phyloP scores from a whole-genome alignment of 2,329 filamentous ascomycete genomes.

The Periconia macrospinosa region DNA sequence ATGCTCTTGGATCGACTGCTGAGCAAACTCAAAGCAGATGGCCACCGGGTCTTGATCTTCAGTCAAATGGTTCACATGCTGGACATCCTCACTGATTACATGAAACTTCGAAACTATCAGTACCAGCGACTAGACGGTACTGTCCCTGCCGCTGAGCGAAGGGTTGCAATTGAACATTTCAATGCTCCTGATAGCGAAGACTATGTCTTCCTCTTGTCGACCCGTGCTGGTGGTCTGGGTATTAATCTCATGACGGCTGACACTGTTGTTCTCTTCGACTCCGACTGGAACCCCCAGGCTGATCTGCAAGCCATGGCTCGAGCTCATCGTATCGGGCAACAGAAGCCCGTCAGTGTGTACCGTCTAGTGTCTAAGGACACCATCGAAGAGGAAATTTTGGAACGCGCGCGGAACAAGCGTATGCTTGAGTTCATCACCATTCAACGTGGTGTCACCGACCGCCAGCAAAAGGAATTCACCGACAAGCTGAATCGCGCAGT shows the following conservation, averaged over 20 bases:
- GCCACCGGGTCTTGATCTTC: constrained; percentile 95
- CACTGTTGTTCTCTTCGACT: constrained; percentile 96
- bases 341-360: constrained; percentile 93
- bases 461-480: constrained; percentile 76
- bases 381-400: constrained; percentile 95
- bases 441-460: constrained; percentile 93
- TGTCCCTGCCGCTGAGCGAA: constrained; percentile 82
- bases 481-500: constrained; percentile 68
- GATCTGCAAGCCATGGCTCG: constrained; percentile 98
- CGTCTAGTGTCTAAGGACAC: constrained; percentile 97
- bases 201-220: constrained; percentile 95
- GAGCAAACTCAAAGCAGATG: constrained; percentile 88
- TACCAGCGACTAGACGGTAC: constrained; percentile 96
- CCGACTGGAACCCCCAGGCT: constrained; percentile 98
- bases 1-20: constrained; percentile 97
- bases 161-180: constrained; percentile 96
- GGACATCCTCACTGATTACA: constrained; percentile 92
- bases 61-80: constrained; percentile 99
- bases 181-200: constrained; percentile 95
- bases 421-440: constrained; percentile 97
- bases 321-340: constrained; percentile 96
- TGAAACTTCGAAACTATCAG: constrained; percentile 88
- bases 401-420: constrained; percentile 94
- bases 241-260: constrained; percentile 99
- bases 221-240: constrained; percentile 91